Evolutionary conservation across 148 eudicot genomes (phyloP), one percentile per base, ranked within the genome.

Genomic region (Polygonum maritimum): DNA sequence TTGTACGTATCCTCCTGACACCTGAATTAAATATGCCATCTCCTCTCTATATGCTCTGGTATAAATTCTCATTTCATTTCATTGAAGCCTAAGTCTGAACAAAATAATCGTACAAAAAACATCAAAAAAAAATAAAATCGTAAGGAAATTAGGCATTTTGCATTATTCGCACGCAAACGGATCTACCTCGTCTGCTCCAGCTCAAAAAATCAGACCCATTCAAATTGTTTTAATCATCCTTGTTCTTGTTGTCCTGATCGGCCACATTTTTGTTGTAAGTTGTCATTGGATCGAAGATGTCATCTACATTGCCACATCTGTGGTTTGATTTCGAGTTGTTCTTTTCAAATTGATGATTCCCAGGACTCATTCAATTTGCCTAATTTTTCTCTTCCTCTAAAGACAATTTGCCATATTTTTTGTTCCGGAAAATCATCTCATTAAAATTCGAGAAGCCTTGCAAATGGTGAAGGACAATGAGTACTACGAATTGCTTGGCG

Each of bases 401-500:
- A 26, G 31, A 26, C 16, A 54, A 54, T 8, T 60, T 2, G 6
- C 36, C 52, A n/a, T 18, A 73, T 60, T 44, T 44, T 26, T 38
- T n/a, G 31, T 1, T 26, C 7, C 41, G 35, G 65, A 58, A 21
- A 58, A 69, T 71, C 9, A 5, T 3, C 44, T 41, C 33, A 12
- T 26, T 26, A 26, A 26, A 26, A 26, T 67, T 8, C n/a, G 74
- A 40, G 33, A n/a, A 47, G 52, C 74, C 2, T 71, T 41, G 26
- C 51, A 77, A 81, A 94, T 91, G 98, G 97, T 82, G 83, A 90
- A 90, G 90, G 97, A 94, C 12, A 90, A 87, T 0, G 92, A 83
- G 78, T 94, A 90, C 80, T 92, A 94, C 74, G 97, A 94, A 49
- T 79, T 87, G 69, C 81, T 94, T 76, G 98, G 93, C 77, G 96